These are phyloP conservation scores for Boletus subcaerulescens DNA, from an alignment of 768 basidiomycete genomes.

Conservation along the genomic window DNA sequence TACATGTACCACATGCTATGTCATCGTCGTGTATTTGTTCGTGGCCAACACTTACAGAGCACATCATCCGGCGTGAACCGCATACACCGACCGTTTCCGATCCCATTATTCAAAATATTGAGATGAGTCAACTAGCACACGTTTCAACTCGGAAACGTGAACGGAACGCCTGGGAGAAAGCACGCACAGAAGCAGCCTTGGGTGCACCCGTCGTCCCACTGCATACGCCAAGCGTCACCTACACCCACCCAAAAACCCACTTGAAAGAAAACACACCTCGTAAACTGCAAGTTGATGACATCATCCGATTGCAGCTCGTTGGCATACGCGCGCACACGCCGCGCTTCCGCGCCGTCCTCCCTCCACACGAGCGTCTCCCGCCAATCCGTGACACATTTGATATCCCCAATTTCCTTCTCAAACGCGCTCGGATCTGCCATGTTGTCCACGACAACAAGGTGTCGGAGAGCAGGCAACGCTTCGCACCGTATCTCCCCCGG, in stretches of 20 bases:
- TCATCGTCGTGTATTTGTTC: neutral
- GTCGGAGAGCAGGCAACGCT: slow-evolving; percentile 57
- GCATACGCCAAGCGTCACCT: neutral
- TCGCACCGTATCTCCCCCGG: slow-evolving; percentile 59
- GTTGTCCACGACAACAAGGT: slow-evolving; percentile 69
- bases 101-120: slow-evolving; percentile 75
- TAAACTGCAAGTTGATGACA: slow-evolving; percentile 81
- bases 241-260: neutral
- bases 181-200: slow-evolving; percentile 76
- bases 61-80: slow-evolving; percentile 59
- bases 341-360: slow-evolving; percentile 45
- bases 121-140: slow-evolving; percentile 62
- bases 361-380: slow-evolving; percentile 70
- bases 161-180: neutral
- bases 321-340: slow-evolving; percentile 41
- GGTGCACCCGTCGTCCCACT: slow-evolving; percentile 81
- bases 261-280: slow-evolving; percentile 48
- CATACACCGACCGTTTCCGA: slow-evolving; percentile 73
- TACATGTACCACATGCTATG: slow-evolving; percentile 24
- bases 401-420: slow-evolving; percentile 36
- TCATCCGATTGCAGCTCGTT: slow-evolving; percentile 55
- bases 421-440: slow-evolving; percentile 39
- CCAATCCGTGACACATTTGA: slow-evolving; percentile 63
- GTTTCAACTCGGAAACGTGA: neutral
- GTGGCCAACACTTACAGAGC: slow-evolving; percentile 48